phyloP scores from a whole-genome alignment of 2,329 filamentous ascomycete species.

The Zasmidium angulare region DNA sequence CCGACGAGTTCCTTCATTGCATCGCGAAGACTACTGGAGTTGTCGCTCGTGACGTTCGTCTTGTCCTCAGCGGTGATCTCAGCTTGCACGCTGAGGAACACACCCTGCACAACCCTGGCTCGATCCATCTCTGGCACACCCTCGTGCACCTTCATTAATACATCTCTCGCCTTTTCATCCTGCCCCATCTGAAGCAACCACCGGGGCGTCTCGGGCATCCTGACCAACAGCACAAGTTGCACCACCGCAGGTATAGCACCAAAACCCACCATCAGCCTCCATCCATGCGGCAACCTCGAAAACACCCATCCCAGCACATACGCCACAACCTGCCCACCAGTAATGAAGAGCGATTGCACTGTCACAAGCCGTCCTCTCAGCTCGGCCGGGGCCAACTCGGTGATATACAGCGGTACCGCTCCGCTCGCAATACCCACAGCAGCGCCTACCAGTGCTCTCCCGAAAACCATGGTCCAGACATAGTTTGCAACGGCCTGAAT shows the following conservation, averaged over 20 bases:
- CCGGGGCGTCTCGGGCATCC: conserved; percentile 84
- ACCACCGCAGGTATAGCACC: conserved; percentile 73
- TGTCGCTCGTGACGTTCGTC: conserved; percentile 6
- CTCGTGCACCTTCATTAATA: conserved; percentile 50
- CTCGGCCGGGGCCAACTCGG: conserved; percentile 29
- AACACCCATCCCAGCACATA: conserved; percentile 82
- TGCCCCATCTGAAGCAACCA: conserved; percentile 75
- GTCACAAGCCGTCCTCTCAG: conserved; percentile 78
- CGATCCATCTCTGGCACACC: conserved; percentile 25
- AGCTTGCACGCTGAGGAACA: conserved; percentile 68
- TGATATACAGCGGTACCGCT: conserved; percentile 68
- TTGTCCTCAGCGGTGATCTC: conserved; percentile 55
- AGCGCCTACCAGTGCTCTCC: conserved; percentile 67
- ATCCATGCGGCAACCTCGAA: conserved; percentile 60
- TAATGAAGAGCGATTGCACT: conserved; percentile 78
- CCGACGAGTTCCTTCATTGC: conserved; percentile 39
- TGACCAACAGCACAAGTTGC: conserved; percentile 66
- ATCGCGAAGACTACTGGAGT: conserved; percentile 7
- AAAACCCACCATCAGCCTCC: conserved; percentile 90
- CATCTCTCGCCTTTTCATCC: conserved; percentile 59
- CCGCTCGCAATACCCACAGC: conserved; percentile 73
- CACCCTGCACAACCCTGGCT: conserved; percentile 54
- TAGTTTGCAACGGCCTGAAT: conserved; percentile 61
- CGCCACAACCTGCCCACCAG: conserved; percentile 82
- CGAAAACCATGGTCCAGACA: conserved; percentile 65